Base-by-base conservation (phyloP, 352 stramenopile species). In the Albugo laibachii region DNA sequence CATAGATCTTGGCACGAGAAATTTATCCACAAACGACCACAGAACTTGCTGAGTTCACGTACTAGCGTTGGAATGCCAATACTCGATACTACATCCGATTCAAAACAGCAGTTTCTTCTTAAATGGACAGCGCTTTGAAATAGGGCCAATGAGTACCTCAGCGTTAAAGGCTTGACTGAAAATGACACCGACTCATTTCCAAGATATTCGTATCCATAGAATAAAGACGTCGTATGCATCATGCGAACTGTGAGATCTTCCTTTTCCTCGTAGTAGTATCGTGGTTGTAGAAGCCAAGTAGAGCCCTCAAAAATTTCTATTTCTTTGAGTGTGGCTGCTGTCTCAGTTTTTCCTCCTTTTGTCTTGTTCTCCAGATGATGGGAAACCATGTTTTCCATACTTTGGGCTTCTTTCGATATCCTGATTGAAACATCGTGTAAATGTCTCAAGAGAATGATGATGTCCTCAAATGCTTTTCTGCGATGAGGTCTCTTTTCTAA, bases 161-260 rank as follows among this genome's bases (percentile, higher is more conserved):
- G 47, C 4, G 69, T 83, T 11, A 85, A 46, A 1, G 72, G 69
- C 1, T 61, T 71, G 14, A 80, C 42, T 20, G 72, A 52, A n/a
- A 80, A 51, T 8, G 56, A 39, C 8, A 52, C 36, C 1, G 59
- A 53, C 15, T 51, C 47, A 50, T 82, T 85, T 2, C 72, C 76
- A 1, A 67, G 44, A 36, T 85, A 88, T 48, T 88, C 76, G 31
- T 82, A 74, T 0, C 76, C 76, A 24, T 85, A 85, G 11, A 56
- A 46, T 18, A 86, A 48, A 20, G 56, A 50, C 0, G 64, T 66
- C 6, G 65, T 67, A 47, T 81, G 42, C 27, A 89, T 13, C 15
- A 65, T 65, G 24, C 24, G 24, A 31, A 31, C 8, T 11, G 86
- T 43, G 21, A 54, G 62, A 11, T 86, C 35, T 11, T 65, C 52